Base-by-base conservation (phyloP, 2,329 filamentous ascomycete species). In the Aspergillus spinulosporus region DNA sequence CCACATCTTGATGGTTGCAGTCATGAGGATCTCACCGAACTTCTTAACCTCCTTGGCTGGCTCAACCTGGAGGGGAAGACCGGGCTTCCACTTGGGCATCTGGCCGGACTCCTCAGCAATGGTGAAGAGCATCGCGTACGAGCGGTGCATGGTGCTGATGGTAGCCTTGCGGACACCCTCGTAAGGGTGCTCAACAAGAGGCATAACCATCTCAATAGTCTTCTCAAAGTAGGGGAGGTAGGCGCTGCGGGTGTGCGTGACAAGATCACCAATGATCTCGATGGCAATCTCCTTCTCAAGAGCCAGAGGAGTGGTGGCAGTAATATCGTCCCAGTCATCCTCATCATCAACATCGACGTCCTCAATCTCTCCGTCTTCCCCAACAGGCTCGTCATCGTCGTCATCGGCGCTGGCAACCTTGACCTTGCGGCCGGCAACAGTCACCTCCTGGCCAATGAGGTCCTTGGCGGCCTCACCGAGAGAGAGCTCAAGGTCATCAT, bases 241-340 rank as follows among this genome's bases (percentile, higher is more conserved):
- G 64, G 88, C 84, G 68, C 84, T 84, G 74, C 90, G 92, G 47
- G 90, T 90, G 78, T 95, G 88, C 46, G 89, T 88, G 68, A 97
- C 88, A 60, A 99, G 86, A 70, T 99, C 94, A 62, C 92, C 94
- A 36, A 97, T 84, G 4, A 97, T 92, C 74, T 99, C 94, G 43
- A 96, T 86, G 39, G 94, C 93, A 66, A 97, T 95, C 76, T 99
- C 94, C 78, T 97, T 97, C 82, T 97, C 94, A 67, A 96, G 84
- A 26, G 93, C 91, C 54, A 97, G 85, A 52, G 92, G 91, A 28
- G 91, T 95, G 60, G 95, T 89, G 49, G 90, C 90, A 56, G 86
- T 87, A 47, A 95, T 81, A 66, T 92, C 89, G 66, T 92, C 88
- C 84, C 90, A 92, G 59, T 92, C 90, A 57, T 91, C 90, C 43